Conservation (phyloP, 176 grass and related monocot genomes). For the Metroxylon sagu region DNA sequence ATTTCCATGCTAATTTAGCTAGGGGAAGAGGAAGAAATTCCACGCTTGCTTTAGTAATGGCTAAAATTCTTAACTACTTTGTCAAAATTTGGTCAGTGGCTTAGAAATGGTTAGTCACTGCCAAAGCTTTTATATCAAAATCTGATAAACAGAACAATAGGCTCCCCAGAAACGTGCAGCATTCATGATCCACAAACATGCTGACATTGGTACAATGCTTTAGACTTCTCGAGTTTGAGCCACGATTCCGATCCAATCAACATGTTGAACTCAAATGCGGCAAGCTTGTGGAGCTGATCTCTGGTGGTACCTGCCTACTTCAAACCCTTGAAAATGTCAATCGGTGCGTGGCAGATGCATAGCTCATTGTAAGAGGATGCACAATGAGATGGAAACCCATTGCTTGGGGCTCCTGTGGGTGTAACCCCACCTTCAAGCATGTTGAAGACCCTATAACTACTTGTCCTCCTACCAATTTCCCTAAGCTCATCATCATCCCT, state of each 20-base stretch:
- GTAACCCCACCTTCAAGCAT: constrained; percentile 46
- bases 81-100: too few species aligned
- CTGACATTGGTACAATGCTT: too few species aligned
- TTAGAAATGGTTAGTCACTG: too few species aligned
- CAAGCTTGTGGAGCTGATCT: constrained; percentile 28
- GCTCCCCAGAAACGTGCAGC: too few species aligned
- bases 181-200: too few species aligned
- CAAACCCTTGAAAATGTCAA: constrained; percentile 33
- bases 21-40: too few species aligned
- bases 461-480: constrained; percentile 23
- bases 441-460: constrained; percentile 29
- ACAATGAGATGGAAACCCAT: constrained; percentile 42
- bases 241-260: constrained; percentile 30
- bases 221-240: constrained; percentile 19
- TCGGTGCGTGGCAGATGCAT: constrained; percentile 30
- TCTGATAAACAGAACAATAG: too few species aligned
- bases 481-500: constrained; percentile 30
- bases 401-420: constrained; percentile 35
- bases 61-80: too few species aligned
- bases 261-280: constrained; percentile 40
- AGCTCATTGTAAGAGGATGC: constrained; percentile 33
- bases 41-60: too few species aligned
- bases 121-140: too few species aligned
- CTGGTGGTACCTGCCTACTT: constrained; percentile 24
- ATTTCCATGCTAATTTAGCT: too few species aligned